phyloP scores from a whole-genome alignment of 2,329 filamentous ascomycete genomes.

The Atkinsonella texensis region DNA sequence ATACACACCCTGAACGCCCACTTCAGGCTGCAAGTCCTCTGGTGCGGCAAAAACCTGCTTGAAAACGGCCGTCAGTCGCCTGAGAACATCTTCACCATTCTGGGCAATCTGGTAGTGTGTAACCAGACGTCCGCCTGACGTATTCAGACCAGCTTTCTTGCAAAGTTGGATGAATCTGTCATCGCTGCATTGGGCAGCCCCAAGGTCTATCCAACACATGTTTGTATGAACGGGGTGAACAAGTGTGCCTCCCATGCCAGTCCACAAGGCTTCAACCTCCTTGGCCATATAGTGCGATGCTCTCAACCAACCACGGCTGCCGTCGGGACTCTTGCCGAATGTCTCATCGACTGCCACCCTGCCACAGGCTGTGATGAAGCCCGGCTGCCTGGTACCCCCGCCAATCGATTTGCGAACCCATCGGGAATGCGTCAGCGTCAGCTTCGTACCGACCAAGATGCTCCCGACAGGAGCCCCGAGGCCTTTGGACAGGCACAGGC shows the following conservation, averaged over 20 bases:
- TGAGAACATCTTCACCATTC: conserved; percentile 46
- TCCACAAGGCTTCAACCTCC: conserved; percentile 59
- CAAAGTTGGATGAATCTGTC: conserved; percentile 28
- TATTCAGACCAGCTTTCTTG: conserved; percentile 29
- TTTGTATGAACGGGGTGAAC: conserved; percentile 70
- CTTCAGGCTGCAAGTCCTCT: not conserved
- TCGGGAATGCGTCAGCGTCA: conserved; percentile 25
- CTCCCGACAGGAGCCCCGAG: conserved; percentile 72
- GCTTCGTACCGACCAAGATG: conserved; percentile 47
- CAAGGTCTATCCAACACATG: conserved; percentile 77
- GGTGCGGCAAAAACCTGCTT: conserved; percentile 17
- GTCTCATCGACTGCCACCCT: conserved; percentile 49
- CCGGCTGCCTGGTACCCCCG: conserved; percentile 61
- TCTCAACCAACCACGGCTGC: conserved; percentile 43
- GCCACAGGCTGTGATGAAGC: conserved; percentile 60
- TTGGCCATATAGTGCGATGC: conserved; percentile 51
- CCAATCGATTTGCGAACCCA: conserved; percentile 58
- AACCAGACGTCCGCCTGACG: conserved; percentile 30
- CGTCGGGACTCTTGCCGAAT: conserved; percentile 25
- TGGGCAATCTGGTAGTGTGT: conserved; percentile 50
- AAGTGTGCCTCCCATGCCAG: conserved; percentile 53
- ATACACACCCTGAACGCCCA: conserved; percentile 2
- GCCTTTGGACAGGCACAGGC: conserved; percentile 71
- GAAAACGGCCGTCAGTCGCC: conserved; percentile 44
- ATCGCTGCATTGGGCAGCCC: conserved; percentile 37